phyloP scores from a whole-genome alignment of 1,139 yeast species.

The Hyphopichia pseudoburtonii region DNA sequence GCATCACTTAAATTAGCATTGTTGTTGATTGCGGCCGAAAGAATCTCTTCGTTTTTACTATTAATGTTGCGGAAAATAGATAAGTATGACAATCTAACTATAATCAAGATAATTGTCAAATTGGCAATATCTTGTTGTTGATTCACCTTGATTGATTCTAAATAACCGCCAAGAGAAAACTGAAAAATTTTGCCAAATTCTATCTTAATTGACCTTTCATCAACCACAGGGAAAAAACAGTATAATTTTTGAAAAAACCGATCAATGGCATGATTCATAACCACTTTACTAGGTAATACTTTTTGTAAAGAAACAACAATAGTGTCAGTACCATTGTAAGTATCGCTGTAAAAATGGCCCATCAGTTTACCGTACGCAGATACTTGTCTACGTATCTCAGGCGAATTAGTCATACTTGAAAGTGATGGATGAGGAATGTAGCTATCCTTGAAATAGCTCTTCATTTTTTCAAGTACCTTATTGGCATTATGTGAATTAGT shows the following conservation, averaged over 20 bases:
- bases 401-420: neutral
- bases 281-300: constrained; percentile 31
- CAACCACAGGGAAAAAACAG: constrained; percentile 48
- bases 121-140: constrained; percentile 27
- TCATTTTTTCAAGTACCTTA: constrained; percentile 6
- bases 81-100: constrained; percentile 28
- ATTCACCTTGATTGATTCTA: constrained; percentile 19
- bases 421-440: constrained; percentile 7
- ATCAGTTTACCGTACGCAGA: constrained; percentile 10
- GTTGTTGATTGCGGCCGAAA: constrained; percentile 10
- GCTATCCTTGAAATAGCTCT: constrained; percentile 10
- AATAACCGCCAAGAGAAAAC: neutral
- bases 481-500: neutral
- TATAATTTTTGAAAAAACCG: constrained; percentile 44
- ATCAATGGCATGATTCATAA: constrained; percentile 38
- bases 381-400: neutral
- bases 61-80: constrained; percentile 22
- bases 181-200: constrained; percentile 16
- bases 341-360: constrained; percentile 18
- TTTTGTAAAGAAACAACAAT: constrained; percentile 23
- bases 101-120: constrained; percentile 22
- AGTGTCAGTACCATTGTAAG: constrained; percentile 16
- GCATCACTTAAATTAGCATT: constrained; percentile 2
- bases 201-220: constrained; percentile 24
- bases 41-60: constrained; percentile 2